A percentile compares a stretch with the other conserved stretches of the same genome.
Conservation (phyloP, 495 filamentous ascomycete species). For the Monascus purpureus region DNA sequence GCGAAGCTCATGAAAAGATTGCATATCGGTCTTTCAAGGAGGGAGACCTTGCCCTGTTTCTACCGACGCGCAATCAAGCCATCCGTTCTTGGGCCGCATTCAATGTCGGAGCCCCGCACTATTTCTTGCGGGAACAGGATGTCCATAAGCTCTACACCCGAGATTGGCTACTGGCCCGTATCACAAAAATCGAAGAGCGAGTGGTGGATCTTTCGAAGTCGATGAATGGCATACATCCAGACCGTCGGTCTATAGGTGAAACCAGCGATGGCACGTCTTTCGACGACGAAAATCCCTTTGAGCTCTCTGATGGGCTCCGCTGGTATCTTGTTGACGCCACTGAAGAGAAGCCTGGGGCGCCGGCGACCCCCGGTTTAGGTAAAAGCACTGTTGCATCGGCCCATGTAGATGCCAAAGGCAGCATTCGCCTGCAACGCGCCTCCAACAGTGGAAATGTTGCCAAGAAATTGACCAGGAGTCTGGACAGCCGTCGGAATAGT, state of each 20-base stretch:
- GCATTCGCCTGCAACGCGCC: constrained; percentile 42
- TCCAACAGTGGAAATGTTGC: constrained; percentile 45
- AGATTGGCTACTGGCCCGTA: constrained; percentile 92
- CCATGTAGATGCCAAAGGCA: constrained; percentile 71
- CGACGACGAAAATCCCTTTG: constrained; percentile 97
- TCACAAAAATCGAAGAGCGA: constrained; percentile 80
- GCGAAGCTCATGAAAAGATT: constrained; percentile 90
- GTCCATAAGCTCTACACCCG: constrained; percentile 64
- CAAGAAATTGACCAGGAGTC: constrained; percentile 68
- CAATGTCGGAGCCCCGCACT: constrained; percentile 92
- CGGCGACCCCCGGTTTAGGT: constrained; percentile 72
- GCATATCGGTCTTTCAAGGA: constrained; percentile 95
- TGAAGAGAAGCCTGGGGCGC: constrained; percentile 92
- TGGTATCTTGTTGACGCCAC: constrained; percentile 92
- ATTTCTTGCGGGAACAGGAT: constrained; percentile 90
- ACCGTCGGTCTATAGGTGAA: constrained; percentile 38
- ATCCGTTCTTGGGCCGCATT: constrained; percentile 96
- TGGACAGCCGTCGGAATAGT: constrained; percentile 83
- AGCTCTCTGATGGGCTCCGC: constrained; percentile 83
- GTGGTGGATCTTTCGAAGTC: constrained; percentile 84
- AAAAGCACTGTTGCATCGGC: constrained; percentile 86
- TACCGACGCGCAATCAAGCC: constrained; percentile 85
- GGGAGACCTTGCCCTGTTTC: constrained; percentile 87
- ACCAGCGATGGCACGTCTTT: constrained; percentile 44
- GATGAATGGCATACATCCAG: constrained; percentile 41